A percentile compares a stretch with the other conserved stretches of the same genome.
phyloP scores from a whole-genome alignment of 2,329 filamentous ascomycete species.

The Hymenoscyphus fructigenus region DNA sequence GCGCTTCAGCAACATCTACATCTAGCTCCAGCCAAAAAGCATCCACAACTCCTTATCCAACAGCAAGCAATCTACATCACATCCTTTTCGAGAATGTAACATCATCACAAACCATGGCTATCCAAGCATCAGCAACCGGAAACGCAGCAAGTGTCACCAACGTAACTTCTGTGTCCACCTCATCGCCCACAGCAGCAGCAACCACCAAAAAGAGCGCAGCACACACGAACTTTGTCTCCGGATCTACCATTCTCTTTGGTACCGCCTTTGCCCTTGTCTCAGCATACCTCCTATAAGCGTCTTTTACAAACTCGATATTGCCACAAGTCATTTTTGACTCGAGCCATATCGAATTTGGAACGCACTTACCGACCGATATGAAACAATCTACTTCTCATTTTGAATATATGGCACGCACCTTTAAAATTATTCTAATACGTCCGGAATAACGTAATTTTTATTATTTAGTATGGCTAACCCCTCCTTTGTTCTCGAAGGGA shows the following conservation, averaged over 20 bases:
- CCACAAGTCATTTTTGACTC: not conserved
- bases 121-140: slow-evolving; percentile 9
- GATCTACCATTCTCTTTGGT: slow-evolving; percentile 23
- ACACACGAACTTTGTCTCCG: slow-evolving; percentile 19
- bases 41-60: slow-evolving; percentile 9
- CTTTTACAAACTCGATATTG: not conserved
- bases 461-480: not conserved
- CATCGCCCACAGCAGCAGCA: slow-evolving; percentile 14
- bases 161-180: not conserved
- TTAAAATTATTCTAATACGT: slow-evolving; percentile 31
- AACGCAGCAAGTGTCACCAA: slow-evolving; percentile 9
- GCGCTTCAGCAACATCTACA: slow-evolving; percentile 12
- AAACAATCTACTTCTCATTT: slow-evolving; percentile 10
- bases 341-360: not conserved
- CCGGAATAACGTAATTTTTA: slow-evolving; percentile 34
- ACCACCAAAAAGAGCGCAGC: slow-evolving; percentile 23
- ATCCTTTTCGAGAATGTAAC: slow-evolving; percentile 31
- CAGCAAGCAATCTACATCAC: slow-evolving; percentile 23
- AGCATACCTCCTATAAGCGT: slow-evolving; percentile 27
- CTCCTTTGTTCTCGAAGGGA: not conserved
- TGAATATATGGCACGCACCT: slow-evolving; percentile 8
- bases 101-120: slow-evolving; percentile 11
- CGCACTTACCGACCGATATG: not conserved
- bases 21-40: slow-evolving; percentile 13
- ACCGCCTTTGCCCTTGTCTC: slow-evolving; percentile 24